phyloP scores from a whole-genome alignment of 2,329 filamentous ascomycete genomes.

The Paradendryphiella salina region DNA sequence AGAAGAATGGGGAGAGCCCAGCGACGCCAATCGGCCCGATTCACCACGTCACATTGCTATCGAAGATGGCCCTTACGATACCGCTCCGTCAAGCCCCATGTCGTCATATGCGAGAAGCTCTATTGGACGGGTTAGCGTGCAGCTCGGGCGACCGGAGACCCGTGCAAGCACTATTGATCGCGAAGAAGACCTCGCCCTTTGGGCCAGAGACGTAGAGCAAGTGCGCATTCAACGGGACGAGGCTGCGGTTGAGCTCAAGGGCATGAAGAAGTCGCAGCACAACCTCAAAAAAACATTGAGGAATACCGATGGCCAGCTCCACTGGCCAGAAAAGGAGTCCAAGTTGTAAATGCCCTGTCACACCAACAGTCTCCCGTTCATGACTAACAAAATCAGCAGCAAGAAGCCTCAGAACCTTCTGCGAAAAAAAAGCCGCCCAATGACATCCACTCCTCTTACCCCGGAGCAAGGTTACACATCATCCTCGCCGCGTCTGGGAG shows the following conservation, averaged over 20 bases:
- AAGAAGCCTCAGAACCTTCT: constrained; percentile 15
- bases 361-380: background rate
- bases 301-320: constrained; percentile 39
- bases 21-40: constrained; percentile 10
- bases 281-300: constrained; percentile 40
- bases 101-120: constrained; percentile 17
- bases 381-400: constrained; percentile 13
- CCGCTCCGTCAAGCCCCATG: constrained; percentile 13
- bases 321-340: constrained; percentile 33
- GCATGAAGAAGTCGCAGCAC: constrained; percentile 35
- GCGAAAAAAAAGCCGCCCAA: constrained; percentile 15
- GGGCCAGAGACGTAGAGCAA: constrained; percentile 42
- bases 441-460: background rate
- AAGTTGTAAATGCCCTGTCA: constrained; percentile 17
- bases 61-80: constrained; percentile 13
- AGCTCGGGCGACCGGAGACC: constrained; percentile 25
- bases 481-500: background rate
- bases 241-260: constrained; percentile 39
- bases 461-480: background rate
- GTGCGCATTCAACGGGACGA: constrained; percentile 42
- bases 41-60: constrained; percentile 18
- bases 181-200: constrained; percentile 31
- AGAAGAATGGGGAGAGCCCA: constrained; percentile 27
- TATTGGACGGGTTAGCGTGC: constrained; percentile 14
- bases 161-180: constrained; percentile 22